Percentiles rank a stretch among this genome's conserved stretches.
Conservation (phyloP, 78 protist genomes). For the Dictyostelium intermedium region DNA sequence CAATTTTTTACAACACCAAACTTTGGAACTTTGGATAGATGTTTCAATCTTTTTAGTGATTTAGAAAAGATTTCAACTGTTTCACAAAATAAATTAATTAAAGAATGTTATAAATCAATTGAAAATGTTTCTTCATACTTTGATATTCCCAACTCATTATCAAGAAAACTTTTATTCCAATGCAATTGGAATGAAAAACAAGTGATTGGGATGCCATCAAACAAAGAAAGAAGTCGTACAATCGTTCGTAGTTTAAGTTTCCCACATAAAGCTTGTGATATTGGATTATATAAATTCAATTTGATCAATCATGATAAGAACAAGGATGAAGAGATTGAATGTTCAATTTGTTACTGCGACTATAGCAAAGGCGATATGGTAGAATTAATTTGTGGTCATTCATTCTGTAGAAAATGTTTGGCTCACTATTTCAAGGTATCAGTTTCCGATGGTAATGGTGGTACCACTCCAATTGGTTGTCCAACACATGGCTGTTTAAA, state of each 20-base stretch:
- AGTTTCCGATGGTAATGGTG: slow-evolving; percentile 47
- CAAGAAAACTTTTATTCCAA: slow-evolving; percentile 1
- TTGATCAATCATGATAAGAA: neutral
- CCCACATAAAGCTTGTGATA: neutral
- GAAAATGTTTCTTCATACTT: neutral
- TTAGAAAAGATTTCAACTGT: neutral
- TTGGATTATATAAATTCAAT: neutral
- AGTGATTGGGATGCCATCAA: neutral
- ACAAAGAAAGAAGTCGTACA: neutral
- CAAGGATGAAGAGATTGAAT: neutral
- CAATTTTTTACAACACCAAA: neutral
- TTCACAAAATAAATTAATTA: neutral
- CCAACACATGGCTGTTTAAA: neutral
- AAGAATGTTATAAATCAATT: neutral
- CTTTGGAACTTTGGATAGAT: neutral
- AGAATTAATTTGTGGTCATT: slow-evolving; percentile 39
- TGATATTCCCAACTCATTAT: slow-evolving; percentile 16
- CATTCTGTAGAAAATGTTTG: slow-evolving; percentile 21
- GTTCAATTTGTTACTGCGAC: slow-evolving; percentile 55
- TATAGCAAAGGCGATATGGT: neutral
- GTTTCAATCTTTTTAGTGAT: neutral
- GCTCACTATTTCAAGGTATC: neutral
- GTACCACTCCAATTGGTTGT: neutral
- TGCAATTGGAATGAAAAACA: neutral
- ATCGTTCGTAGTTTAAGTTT: neutral